Percentiles rank a stretch among this genome's conserved stretches.
Conservation (phyloP, 192 early-diverging fungal species). For the Dissophora ornata region DNA sequence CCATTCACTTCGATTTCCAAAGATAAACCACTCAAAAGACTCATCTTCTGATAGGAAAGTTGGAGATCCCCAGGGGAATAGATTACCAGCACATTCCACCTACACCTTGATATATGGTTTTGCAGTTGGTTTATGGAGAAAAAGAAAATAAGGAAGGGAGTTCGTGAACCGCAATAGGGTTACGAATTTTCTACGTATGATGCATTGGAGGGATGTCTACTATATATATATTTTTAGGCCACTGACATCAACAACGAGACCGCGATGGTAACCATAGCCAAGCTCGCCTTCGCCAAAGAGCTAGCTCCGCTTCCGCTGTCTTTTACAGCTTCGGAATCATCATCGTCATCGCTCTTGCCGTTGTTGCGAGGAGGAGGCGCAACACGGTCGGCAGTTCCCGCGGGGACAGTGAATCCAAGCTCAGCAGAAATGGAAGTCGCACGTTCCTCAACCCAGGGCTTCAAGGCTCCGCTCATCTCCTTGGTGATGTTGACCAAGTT, state of each 20-base stretch:
- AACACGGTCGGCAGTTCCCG: slow-evolving; percentile 45
- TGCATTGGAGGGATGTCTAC: too few species aligned
- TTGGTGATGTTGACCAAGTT: slow-evolving; percentile 47
- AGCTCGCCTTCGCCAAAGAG: background rate
- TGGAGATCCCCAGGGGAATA: too few species aligned
- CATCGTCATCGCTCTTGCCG: slow-evolving; percentile 25
- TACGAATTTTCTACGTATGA: too few species aligned
- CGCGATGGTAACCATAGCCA: slow-evolving; percentile 16
- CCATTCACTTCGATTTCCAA: too few species aligned
- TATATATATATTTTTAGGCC: slow-evolving; percentile 39
- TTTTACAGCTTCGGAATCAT: slow-evolving; percentile 10
- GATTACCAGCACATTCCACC: too few species aligned
- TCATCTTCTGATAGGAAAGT: too few species aligned
- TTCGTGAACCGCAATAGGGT: too few species aligned
- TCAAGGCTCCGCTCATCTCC: slow-evolving; percentile 42
- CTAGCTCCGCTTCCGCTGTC: slow-evolving; percentile 13
- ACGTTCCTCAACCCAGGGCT: slow-evolving; percentile 30
- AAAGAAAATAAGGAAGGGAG: too few species aligned
- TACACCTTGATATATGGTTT: too few species aligned
- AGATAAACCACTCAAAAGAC: too few species aligned
- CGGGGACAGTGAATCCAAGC: slow-evolving; percentile 35
- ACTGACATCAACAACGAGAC: slow-evolving; percentile 33
- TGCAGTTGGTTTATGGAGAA: too few species aligned
- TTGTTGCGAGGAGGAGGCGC: slow-evolving; percentile 42
- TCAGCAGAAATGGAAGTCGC: slow-evolving; percentile 19